Conservation (phyloP, 1,139 yeast genomes). For the Magnusiomyces magnusii region DNA sequence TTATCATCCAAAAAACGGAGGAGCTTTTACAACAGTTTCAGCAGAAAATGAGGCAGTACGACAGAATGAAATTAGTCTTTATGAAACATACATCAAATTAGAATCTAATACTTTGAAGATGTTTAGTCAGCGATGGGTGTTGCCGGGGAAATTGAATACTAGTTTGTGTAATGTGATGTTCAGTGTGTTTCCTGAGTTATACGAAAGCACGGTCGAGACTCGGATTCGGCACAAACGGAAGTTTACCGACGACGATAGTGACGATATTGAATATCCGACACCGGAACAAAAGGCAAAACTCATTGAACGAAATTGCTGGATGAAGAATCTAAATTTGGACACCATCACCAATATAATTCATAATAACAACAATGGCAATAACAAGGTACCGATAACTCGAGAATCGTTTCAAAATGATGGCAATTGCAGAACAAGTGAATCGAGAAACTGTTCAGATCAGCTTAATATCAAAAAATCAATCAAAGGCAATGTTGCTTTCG, state of each 20-base stretch:
- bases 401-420: too few relatives aligned
- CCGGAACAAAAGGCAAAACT: not conserved
- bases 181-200: constrained; percentile 17
- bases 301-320: constrained; percentile 16
- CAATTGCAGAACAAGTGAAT: too few relatives aligned
- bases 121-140: constrained; percentile 14
- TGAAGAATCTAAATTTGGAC: constrained; percentile 10
- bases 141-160: constrained; percentile 13
- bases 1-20: not conserved
- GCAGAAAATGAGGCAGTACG: constrained; percentile 1
- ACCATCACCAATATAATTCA: not conserved
- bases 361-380: not conserved
- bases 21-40: not conserved
- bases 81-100: constrained; percentile 14
- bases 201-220: constrained; percentile 14
- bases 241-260: constrained; percentile 4
- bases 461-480: too few relatives aligned
- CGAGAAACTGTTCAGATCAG: too few relatives aligned
- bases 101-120: constrained; percentile 9
- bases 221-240: constrained; percentile 14
- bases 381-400: not conserved
- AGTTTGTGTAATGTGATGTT: constrained; percentile 17
- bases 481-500: too few relatives aligned
- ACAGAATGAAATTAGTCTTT: constrained; percentile 11
- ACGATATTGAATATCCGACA: not conserved